A percentile compares a stretch with the other conserved stretches of the same genome.
Conservation (phyloP, 1,284 basidiomycete species). For the Leccinum ambiguum region DNA sequence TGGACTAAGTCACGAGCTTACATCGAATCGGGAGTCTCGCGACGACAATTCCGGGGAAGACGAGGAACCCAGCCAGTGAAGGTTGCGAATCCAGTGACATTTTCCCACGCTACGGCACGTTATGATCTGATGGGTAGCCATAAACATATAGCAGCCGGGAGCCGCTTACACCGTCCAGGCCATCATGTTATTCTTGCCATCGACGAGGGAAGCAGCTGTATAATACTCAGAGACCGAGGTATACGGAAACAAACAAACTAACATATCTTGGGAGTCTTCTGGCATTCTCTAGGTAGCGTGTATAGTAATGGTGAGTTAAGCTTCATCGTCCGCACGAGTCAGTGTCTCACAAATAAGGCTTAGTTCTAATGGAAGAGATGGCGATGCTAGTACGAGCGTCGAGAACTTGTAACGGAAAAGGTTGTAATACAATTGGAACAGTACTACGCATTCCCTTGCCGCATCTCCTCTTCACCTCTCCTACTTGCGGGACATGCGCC, state of each 20-base stretch:
- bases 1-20: conserved; percentile 41
- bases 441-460: too few species aligned
- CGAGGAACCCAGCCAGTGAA: conserved; percentile 77
- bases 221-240: conserved; percentile 25
- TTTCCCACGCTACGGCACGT: conserved; percentile 58
- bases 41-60: conserved; percentile 91
- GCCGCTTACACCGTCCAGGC: conserved; percentile 58
- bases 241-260: too few species aligned
- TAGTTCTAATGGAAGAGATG: neutral
- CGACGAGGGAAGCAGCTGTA: conserved; percentile 75
- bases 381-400: conserved; percentile 8
- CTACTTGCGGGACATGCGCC: too few species aligned
- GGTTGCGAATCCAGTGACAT: conserved; percentile 81
- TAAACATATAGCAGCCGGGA: neutral
- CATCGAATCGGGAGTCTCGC: conserved; percentile 82
- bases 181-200: conserved; percentile 58
- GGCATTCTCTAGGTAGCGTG: conserved; percentile 69
- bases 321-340: conserved; percentile 45
- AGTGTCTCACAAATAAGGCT: conserved; percentile 3
- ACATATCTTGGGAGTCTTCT: conserved; percentile 63
- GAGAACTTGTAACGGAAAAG: neutral
- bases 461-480: too few species aligned
- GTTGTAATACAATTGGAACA: too few species aligned
- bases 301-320: conserved; percentile 70
- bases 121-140: conserved; percentile 46